phyloP scores from a whole-genome alignment of 1,139 yeast species.

The Pichia sp. region DNA sequence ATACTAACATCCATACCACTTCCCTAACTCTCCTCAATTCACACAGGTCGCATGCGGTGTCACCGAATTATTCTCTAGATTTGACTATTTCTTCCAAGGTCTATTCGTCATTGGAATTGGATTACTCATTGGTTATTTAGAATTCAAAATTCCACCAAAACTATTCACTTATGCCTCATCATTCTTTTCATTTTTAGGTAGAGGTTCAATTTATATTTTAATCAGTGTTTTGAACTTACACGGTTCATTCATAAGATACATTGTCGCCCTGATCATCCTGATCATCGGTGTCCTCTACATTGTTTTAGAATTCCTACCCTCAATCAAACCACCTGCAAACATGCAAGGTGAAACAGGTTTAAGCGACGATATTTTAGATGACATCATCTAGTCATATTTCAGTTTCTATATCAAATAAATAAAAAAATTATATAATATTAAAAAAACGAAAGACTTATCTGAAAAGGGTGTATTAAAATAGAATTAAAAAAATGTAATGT shows the following conservation, averaged over 20 bases:
- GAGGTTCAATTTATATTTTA: constrained; percentile 72
- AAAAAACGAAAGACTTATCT: too few relatives aligned
- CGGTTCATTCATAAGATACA: constrained; percentile 54
- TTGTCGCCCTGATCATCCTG: constrained; percentile 56
- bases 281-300: constrained; percentile 57
- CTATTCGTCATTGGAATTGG: constrained; percentile 57
- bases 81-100: constrained; percentile 50
- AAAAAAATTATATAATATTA: too few relatives aligned
- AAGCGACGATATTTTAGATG: constrained; percentile 37
- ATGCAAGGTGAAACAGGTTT: constrained; percentile 57
- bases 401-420: too few relatives aligned
- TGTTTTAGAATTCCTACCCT: constrained; percentile 66
- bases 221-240: constrained; percentile 64
- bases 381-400: constrained; percentile 28
- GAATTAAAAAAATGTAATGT: too few relatives aligned
- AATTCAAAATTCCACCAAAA: constrained; percentile 65
- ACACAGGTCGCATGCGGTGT: constrained; percentile 44
- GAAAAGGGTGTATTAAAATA: too few relatives aligned
- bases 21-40: too few relatives aligned
- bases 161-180: constrained; percentile 76
- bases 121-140: constrained; percentile 52
- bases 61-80: constrained; percentile 56
- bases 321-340: constrained; percentile 70
- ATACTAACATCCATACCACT: too few relatives aligned
- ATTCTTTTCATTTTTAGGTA: constrained; percentile 77